phyloP scores from a whole-genome alignment of 2,329 filamentous ascomycete genomes.

The Dissoconium aciculare region DNA sequence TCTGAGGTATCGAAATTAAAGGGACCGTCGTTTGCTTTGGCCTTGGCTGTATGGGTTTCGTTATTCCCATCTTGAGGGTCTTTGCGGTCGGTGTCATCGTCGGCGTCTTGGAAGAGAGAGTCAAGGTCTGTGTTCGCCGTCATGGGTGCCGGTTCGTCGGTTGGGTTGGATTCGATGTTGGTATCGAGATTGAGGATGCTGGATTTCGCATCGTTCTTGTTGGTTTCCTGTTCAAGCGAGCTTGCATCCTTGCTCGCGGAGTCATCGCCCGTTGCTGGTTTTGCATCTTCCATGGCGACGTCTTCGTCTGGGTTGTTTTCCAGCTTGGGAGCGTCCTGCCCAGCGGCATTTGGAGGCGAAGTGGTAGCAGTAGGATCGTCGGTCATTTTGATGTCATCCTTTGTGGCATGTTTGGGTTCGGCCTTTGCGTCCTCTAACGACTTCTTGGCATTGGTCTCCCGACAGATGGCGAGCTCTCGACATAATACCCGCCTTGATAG shows the following conservation, averaged over 20 bases:
- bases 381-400: background rate
- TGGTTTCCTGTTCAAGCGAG: background rate
- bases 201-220: background rate
- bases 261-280: too few relatives aligned
- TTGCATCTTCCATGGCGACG: background rate
- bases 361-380: slow-evolving; percentile 1
- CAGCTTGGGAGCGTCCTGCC: slow-evolving; percentile 4
- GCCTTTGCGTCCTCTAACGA: slow-evolving; percentile 1
- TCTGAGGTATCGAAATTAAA: slow-evolving; percentile 7
- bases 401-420: background rate
- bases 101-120: slow-evolving; percentile 18
- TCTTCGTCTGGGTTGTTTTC: background rate
- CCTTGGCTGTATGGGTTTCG: background rate
- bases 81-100: slow-evolving; percentile 2
- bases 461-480: slow-evolving; percentile 22
- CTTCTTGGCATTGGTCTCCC: slow-evolving; percentile 7
- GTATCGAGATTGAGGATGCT: background rate
- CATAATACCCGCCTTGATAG: slow-evolving; percentile 21
- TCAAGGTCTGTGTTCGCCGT: slow-evolving; percentile 22
- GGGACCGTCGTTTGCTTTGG: background rate
- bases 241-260: background rate
- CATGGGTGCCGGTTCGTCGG: slow-evolving; percentile 15
- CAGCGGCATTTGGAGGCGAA: slow-evolving; percentile 4
- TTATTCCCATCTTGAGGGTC: background rate
- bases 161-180: slow-evolving; percentile 3